Base-by-base conservation (phyloP, 192 early-diverging fungal genomes). In the Gigaspora rosea region DNA sequence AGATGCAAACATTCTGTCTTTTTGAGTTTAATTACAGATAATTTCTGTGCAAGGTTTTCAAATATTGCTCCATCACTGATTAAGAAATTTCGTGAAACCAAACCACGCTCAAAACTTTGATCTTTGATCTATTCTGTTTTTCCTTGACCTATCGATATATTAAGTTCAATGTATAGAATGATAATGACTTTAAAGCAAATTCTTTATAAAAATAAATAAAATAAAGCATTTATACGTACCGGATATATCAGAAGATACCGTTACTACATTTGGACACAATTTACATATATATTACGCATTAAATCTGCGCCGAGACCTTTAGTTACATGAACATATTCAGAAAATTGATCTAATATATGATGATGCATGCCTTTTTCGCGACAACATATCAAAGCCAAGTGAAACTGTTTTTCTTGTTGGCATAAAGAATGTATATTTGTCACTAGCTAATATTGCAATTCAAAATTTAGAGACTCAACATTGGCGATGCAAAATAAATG, bases 301-400 rank as follows among this genome's bases (percentile, higher is more conserved):
- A 67, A 46, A 11, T 27, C 18, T 27, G n/a, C 68, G 15, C 35
- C 32, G 22, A 78, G 70, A 10, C 77, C 77, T 12, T 36, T 63
- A 11, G 66, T 78, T 18, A n/a, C n/a, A 50, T 71, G 67, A 41
- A 78, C 77, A 71, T 56, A n/a, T 33, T 78, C 52, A 8, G 68
- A 47, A 71, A 78, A 78, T 71, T 78, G 64, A 32, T 78, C 77
- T 2, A 78, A 22, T 36, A 78, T 78, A 51, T 78, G 77, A 50
- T 78, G 66, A 71, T 78, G 78, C 8, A 61, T 16, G 49, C 58
- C 78, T 8, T 10, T 18, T 54, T 78, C 71, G 8, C 71, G 50
- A 15, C 58, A 71, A 49, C 78, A 78, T 18, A 78, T 64, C 18
- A 78, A 73, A 7, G 73, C 61, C 12, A 75, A 75, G 32, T 65